phyloP scores from a whole-genome alignment of 495 filamentous ascomycete species.

The Talaromyces nanjingensis region DNA sequence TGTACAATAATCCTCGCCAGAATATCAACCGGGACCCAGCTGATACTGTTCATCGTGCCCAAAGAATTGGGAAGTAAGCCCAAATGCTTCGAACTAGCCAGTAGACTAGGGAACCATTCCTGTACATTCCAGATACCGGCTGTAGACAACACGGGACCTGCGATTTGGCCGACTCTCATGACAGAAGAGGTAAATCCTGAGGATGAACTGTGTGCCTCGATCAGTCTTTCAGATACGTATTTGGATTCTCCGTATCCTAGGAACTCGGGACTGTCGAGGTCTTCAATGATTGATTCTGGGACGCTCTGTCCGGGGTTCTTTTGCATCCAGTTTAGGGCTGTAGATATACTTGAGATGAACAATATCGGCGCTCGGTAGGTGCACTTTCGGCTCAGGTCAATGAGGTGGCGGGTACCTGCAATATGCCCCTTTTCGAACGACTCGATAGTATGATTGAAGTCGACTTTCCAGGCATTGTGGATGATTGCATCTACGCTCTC shows the following conservation, averaged over 20 bases:
- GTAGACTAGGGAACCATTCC: constrained; percentile 47
- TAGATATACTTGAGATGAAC: constrained; percentile 48
- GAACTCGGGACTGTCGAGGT: constrained; percentile 5
- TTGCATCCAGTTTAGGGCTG: constrained; percentile 9
- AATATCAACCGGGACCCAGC: constrained; percentile 37
- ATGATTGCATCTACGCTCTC: constrained; percentile 39
- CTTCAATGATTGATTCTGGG: constrained; percentile 5
- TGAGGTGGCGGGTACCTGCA: constrained; percentile 40
- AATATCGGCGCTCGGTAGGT: constrained; percentile 35
- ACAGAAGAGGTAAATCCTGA: constrained; percentile 31
- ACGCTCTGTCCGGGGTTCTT: not conserved
- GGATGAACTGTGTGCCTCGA: constrained; percentile 1
- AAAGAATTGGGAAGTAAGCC: not conserved
- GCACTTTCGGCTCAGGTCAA: constrained; percentile 40
- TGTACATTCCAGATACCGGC: constrained; percentile 44
- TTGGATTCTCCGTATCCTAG: constrained; percentile 8
- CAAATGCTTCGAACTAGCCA: constrained; percentile 21
- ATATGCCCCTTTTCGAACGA: constrained; percentile 49
- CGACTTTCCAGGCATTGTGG: constrained; percentile 56
- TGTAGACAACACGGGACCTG: constrained; percentile 28
- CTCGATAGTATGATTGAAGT: constrained; percentile 49
- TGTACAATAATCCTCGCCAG: constrained; percentile 28
- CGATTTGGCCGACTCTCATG: constrained; percentile 50
- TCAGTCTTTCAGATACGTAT: constrained; percentile 7
- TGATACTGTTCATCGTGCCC: not conserved